Conservation (phyloP, 2,329 filamentous ascomycete genomes). For the Beauveria sp. region DNA sequence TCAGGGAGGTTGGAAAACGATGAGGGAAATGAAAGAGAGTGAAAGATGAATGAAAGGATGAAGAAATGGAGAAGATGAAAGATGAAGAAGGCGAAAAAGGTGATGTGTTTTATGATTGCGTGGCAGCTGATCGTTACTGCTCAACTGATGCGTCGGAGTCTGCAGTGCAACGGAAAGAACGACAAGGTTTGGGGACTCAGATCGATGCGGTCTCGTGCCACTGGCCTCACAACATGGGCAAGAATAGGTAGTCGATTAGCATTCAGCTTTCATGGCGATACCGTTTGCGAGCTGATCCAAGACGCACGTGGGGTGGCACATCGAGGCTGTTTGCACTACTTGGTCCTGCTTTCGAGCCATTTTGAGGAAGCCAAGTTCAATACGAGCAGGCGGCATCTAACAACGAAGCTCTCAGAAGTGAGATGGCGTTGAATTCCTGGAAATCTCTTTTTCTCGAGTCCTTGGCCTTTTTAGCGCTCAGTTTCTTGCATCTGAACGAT, state of each 20-base stretch:
- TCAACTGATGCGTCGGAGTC: neutral
- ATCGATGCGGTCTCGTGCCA: neutral
- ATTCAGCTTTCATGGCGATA: neutral
- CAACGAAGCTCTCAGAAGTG: neutral
- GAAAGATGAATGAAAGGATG: neutral
- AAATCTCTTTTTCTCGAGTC: no score
- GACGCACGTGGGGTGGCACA: neutral
- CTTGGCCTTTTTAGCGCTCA: neutral
- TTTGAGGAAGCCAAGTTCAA: neutral
- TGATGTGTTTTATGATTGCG: neutral
- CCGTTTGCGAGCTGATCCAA: neutral
- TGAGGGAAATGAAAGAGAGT: neutral
- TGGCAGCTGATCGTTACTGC: constrained; percentile 6
- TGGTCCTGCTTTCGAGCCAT: neutral
- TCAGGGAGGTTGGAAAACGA: neutral
- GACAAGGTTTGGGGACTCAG: neutral
- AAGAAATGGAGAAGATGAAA: neutral
- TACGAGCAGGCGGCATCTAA: neutral
- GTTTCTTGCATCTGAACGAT: no score
- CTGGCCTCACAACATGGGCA: neutral
- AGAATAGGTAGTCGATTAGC: neutral
- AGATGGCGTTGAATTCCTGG: neutral
- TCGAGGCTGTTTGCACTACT: neutral
- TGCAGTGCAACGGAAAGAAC: neutral
- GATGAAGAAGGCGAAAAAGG: neutral